phyloP scores from a whole-genome alignment of 331 rosid genomes.

The Erythrophleum ivorense region DNA sequence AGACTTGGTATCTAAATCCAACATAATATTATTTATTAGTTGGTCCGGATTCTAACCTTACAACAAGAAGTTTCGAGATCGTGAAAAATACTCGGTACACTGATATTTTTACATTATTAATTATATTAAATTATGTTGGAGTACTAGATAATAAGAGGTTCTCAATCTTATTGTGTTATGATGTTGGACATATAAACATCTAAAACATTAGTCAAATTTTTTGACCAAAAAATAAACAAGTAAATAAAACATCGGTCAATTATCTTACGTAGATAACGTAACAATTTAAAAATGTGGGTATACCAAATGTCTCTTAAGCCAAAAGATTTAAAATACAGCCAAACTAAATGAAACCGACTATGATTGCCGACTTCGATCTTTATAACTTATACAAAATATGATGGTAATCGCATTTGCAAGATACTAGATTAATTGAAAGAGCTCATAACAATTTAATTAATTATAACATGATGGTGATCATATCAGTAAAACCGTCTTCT shows the following conservation, averaged over 20 bases:
- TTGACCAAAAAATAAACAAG: no score
- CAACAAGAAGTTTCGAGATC: not conserved
- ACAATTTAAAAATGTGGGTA: not conserved
- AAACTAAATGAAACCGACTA: not conserved
- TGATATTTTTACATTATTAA: not conserved
- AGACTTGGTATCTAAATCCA: not conserved
- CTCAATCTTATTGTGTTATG: no score
- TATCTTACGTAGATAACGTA: not conserved
- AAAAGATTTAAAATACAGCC: not conserved
- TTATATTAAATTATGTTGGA: no score
- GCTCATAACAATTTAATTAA: not conserved
- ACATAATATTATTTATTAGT: not conserved
- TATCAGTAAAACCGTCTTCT: no score
- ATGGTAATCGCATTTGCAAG: no score
- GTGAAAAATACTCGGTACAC: not conserved
- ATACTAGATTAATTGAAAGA: not conserved
- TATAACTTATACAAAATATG: no score
- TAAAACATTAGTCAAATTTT: no score
- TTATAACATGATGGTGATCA: not conserved
- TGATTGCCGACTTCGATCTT: no score
- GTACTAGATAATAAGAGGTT: no score
- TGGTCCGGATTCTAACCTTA: not conserved
- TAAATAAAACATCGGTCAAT: not conserved
- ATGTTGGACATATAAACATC: not conserved
- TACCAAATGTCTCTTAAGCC: slow-evolving; percentile 7